Conservation (phyloP, 2,329 filamentous ascomycete genomes). For the Akanthomyces uredinophilus region DNA sequence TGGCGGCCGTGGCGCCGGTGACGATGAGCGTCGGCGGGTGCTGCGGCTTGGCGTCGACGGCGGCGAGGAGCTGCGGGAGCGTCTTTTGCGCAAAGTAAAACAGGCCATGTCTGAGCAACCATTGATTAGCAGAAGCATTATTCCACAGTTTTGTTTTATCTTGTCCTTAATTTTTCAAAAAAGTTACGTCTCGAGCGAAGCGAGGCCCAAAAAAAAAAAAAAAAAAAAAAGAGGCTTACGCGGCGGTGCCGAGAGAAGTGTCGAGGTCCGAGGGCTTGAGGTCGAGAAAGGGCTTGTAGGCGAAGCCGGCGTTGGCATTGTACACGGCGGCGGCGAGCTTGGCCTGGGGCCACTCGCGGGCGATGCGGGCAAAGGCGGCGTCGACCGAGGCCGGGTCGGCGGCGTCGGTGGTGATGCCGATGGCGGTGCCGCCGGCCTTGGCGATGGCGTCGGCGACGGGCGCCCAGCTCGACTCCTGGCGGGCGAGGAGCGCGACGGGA, state of each 20-base stretch:
- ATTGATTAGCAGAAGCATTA: too few species aligned
- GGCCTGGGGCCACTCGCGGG: slow-evolving; percentile 50
- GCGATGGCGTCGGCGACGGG: slow-evolving; percentile 66
- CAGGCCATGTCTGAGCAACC: slow-evolving; percentile 62
- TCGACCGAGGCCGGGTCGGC: slow-evolving; percentile 43
- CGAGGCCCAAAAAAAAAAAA: background rate
- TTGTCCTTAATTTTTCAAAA: too few species aligned
- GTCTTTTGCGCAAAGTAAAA: slow-evolving; percentile 70
- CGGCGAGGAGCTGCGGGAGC: slow-evolving; percentile 64
- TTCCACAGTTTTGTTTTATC: too few species aligned
- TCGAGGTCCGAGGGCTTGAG: slow-evolving; percentile 46
- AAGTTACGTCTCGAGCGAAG: background rate
- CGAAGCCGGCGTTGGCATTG: slow-evolving; percentile 56
- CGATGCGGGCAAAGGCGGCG: slow-evolving; percentile 57
- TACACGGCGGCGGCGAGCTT: slow-evolving; percentile 62
- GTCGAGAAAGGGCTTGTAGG: slow-evolving; percentile 55
- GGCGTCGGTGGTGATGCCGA: slow-evolving; percentile 58
- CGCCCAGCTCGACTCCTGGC: slow-evolving; percentile 59
- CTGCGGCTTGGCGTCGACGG: slow-evolving; percentile 43
- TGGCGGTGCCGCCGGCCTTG: slow-evolving; percentile 58
- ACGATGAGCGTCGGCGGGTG: slow-evolving; percentile 77
- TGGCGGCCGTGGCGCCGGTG: slow-evolving; percentile 77
- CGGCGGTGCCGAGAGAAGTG: slow-evolving; percentile 39
- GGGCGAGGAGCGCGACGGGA: slow-evolving; percentile 69
- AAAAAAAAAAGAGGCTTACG: slow-evolving; percentile 35